Evolutionary conservation across 495 filamentous ascomycete species (phyloP).

Genomic region (Sordaria brevicollis): DNA sequence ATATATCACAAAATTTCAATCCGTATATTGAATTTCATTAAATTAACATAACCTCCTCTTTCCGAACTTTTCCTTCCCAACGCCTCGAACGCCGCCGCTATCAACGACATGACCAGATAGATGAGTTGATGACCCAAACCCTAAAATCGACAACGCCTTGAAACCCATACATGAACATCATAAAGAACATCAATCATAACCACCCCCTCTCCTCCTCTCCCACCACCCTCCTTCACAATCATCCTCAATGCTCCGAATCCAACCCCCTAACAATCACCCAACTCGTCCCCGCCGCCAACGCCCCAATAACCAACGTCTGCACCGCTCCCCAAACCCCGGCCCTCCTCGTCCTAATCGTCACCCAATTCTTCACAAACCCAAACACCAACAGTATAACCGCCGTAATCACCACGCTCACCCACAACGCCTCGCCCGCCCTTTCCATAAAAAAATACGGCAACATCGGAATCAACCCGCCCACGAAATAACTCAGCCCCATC

Average conservation of each 20-base stretch:
- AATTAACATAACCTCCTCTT: background rate
- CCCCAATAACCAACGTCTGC: slow-evolving; percentile 33
- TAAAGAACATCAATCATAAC: background rate
- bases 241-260: slow-evolving; percentile 3
- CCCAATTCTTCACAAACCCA: slow-evolving; percentile 41
- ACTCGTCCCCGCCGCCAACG: slow-evolving; percentile 32
- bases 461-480: slow-evolving; percentile 48
- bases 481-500: slow-evolving; percentile 44
- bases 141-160: background rate
- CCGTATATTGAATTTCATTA: background rate
- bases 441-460: slow-evolving; percentile 44
- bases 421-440: slow-evolving; percentile 33
- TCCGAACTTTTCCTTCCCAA: background rate
- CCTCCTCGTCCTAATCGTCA: slow-evolving; percentile 26
- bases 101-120: background rate
- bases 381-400: slow-evolving; percentile 41
- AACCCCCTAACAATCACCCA: slow-evolving; percentile 30
- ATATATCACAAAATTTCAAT: no score
- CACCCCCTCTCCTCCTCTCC: background rate
- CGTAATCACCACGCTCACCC: slow-evolving; percentile 40
- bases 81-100: background rate
- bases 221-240: background rate
- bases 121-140: no score
- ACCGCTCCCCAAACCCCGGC: slow-evolving; percentile 28
- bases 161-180: background rate